Evolutionary conservation across 2,329 filamentous ascomycete genomes (phyloP).

Genomic region (Arthroderma sp.): DNA sequence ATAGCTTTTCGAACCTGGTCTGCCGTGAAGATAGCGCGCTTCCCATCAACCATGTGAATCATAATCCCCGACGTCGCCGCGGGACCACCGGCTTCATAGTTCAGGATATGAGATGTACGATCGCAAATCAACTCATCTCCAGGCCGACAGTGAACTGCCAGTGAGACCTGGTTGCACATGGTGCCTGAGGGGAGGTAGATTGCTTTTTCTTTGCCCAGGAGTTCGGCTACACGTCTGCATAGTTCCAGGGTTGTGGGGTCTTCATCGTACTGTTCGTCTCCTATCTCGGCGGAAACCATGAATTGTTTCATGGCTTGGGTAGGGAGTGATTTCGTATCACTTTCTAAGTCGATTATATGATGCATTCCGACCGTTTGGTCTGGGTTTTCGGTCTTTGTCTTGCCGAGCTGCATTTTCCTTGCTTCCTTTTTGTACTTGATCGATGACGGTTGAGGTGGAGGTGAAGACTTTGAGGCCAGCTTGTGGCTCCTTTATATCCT

Average conservation of each 20-base stretch:
- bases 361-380: background rate
- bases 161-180: constrained; percentile 15
- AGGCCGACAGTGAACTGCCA: constrained; percentile 8
- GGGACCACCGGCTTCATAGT: constrained; percentile 10
- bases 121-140: constrained; percentile 12
- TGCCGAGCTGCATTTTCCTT: too few species aligned
- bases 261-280: constrained; percentile 13
- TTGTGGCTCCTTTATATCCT: too few species aligned
- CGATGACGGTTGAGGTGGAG: too few species aligned
- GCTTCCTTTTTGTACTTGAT: too few species aligned
- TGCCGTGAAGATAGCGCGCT: background rate
- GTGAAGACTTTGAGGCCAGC: too few species aligned
- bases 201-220: constrained; percentile 10
- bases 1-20: background rate
- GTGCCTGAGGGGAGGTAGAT: constrained; percentile 14
- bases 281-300: constrained; percentile 9
- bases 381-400: too few species aligned
- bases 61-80: constrained; percentile 39
- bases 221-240: constrained; percentile 10
- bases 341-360: constrained; percentile 13
- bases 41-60: background rate
- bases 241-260: constrained; percentile 11
- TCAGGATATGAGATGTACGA: constrained; percentile 9
- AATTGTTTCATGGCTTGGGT: constrained; percentile 15
- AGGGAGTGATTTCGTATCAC: constrained; percentile 18